Percentiles rank a stretch among this genome's conserved stretches.
phyloP scores from a whole-genome alignment of 108 stramenopile species.

The Parietichytrium sp. region DNA sequence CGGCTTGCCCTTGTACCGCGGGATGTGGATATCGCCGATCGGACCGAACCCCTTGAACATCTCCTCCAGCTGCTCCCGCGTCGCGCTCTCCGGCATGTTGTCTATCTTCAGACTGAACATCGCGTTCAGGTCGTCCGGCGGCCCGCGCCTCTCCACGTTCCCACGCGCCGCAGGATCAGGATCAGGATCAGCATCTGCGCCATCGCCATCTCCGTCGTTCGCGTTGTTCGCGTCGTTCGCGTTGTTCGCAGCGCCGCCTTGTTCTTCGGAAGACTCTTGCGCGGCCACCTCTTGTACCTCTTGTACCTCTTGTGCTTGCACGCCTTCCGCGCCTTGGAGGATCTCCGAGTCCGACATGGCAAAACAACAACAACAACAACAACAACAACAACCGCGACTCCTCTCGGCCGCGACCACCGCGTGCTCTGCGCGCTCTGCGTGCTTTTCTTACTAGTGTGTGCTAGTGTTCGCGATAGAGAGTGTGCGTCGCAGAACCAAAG shows the following conservation, averaged over 20 bases:
- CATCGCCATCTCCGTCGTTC: background rate
- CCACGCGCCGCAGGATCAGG: background rate
- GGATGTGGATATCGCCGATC: background rate
- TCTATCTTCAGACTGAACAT: slow-evolving; percentile 34
- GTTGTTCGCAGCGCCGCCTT: background rate
- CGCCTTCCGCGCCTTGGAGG: background rate
- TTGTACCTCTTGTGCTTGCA: background rate
- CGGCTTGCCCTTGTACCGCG: background rate
- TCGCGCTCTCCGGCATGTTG: background rate
- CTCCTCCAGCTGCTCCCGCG: background rate
- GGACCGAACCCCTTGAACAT: background rate
- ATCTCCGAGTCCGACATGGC: background rate
- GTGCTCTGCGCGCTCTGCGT: no score
- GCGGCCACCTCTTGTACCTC: no score
- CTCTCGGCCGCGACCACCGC: no score
- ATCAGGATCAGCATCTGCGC: background rate
- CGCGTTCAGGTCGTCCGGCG: background rate
- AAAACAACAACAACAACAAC: background rate
- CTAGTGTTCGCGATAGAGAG: no score
- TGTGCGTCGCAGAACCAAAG: no score
- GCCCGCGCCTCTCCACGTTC: background rate
- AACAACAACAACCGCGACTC: background rate
- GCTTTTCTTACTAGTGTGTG: no score
- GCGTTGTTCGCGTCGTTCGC: background rate
- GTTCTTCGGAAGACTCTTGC: no score